Evolutionary conservation across 176 grass and related monocot genomes (phyloP).

Genomic region (Aechmea fasciata): DNA sequence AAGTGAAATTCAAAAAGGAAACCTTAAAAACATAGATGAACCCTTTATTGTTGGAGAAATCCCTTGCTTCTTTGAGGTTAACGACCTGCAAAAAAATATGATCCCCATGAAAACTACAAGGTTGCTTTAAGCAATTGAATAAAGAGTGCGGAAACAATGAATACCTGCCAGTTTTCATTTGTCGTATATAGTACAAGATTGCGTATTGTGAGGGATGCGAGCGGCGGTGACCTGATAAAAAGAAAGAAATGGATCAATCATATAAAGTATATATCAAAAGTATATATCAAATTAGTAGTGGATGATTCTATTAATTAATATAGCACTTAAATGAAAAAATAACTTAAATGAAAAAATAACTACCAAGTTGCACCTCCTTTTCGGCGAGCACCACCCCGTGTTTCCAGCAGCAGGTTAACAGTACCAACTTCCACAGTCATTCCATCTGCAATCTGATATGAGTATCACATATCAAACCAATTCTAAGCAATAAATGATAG

Average conservation of each 20-base stretch:
- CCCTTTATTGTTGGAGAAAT: conserved; percentile 86
- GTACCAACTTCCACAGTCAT: conserved; percentile 95
- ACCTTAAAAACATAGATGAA: conserved; percentile 99
- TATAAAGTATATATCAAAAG: neutral
- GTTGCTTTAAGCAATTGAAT: neutral
- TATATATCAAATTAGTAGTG: neutral
- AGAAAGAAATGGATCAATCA: neutral
- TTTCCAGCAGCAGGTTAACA: conserved; percentile 92
- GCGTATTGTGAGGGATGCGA: conserved; percentile 84
- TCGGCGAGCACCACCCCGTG: conserved; percentile 52
- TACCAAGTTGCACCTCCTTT: conserved; percentile 86
- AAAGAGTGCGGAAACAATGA: conserved; percentile 10
- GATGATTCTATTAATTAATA: conserved; percentile 5
- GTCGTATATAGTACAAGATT: conserved; percentile 92
- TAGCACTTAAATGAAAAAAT: neutral
- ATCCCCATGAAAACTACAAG: neutral
- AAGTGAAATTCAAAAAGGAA: conserved; percentile 4
- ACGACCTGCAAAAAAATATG: conserved; percentile 47
- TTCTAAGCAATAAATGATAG: too few species aligned
- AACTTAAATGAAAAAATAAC: conserved; percentile 23
- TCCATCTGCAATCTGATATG: conserved; percentile 87
- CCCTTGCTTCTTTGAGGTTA: conserved; percentile 97
- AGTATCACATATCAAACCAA: neutral
- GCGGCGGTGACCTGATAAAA: conserved; percentile 76
- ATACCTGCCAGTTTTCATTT: conserved; percentile 99